Base-by-base conservation (phyloP, 352 stramenopile genomes). In the Hyaloperonospora arabidopsidis region DNA sequence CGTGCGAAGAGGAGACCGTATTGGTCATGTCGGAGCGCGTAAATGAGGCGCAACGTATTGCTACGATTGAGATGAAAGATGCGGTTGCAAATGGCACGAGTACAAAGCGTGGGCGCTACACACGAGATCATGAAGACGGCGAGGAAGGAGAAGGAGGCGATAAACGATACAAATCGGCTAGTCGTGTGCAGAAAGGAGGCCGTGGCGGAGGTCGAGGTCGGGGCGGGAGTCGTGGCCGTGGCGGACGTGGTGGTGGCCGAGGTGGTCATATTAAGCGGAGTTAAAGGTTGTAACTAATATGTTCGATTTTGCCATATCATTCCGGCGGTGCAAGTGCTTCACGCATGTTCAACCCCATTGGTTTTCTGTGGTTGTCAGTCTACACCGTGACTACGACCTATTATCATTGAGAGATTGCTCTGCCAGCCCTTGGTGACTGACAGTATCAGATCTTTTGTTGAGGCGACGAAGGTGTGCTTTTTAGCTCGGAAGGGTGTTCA, bases 11-110 rank as follows among this genome's bases (percentile, higher is more conserved):
- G 70, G 90, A 98, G 53, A 97, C 93, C 2, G 96, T 98, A 17
- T 65, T 99, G 29, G 83, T 99, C 7, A 84, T 99, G 54, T 86
- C 97, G 32, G 96, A 99, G 66, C 79, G 96, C 36, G 96, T 99
- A 38, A 97, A 86, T 52, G 96, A 99, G 65, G 97, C 97, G 1
- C 95, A 99, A 70, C 81, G 96, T 59, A 90, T 98, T 52, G 93
- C 93, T 8, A 87, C 83, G 10, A 85, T 92, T 48, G 78, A 95
- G 68, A 82, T 96, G 70, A 93, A 90, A 63, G 87, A 96, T 28
- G 72, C 80, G 28, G 73, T 55, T 45, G 70, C 64, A 10, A 90
- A 86, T 54, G 67, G 75, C 19, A 66, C 57, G 5, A 67, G 66
- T 23, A 35, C 46, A 11, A 87, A 87, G 59, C 79, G 80, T 40